Evolutionary conservation across 2,329 filamentous ascomycete species (phyloP), one percentile per base, ranked within the genome.

Genomic region (Beauveria australis): DNA sequence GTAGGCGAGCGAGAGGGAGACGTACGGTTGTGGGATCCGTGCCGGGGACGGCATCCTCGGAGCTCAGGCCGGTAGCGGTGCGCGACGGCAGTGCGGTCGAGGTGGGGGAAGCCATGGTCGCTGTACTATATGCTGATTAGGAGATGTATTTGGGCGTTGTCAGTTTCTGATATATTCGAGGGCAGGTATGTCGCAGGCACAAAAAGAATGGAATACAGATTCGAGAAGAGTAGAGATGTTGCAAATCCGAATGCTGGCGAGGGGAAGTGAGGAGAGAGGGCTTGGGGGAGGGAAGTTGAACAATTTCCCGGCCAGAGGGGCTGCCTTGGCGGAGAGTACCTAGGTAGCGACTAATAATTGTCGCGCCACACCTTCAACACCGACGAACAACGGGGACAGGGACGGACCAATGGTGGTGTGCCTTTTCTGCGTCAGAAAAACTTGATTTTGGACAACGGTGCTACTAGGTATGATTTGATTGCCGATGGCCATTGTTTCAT

Each of bases 1-100:
- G 7, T 10, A 43, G n/a, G 41, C 41, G 18, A 43, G n/a, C 26
- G 5, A 4, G 16, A 18, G 24, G 5, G 8, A 19, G 51, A 75
- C 81, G 67, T 75, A 85, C 83, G 65, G 76, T 83, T 65, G 75
- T 79, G 57, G 84, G 82, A 64, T 87, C 84, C 37, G 79, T 74
- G 59, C 84, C 82, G 8, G 82, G 81, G 47, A 85, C 73, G 46
- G 82, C 82, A 61, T 85, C 83, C n/a, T 85, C 83, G 72, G 76
- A 78, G 69, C 77, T 80, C 37, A 77, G 64, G 60, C 71, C 72
- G 10, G 79, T 82, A 19, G 74, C 73, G 57, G 78, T 76, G 71
- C 80, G 74, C 62, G 80, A 74, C 51, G 80, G 79, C 65, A 80
- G 69, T 8, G 65, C 62, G 22, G 69, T 62, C 43, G 66, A 53